These are phyloP conservation scores for Hyaloperonospora arabidopsidis DNA, from an alignment of 352 stramenopile genomes.

Conservation along the genomic window DNA sequence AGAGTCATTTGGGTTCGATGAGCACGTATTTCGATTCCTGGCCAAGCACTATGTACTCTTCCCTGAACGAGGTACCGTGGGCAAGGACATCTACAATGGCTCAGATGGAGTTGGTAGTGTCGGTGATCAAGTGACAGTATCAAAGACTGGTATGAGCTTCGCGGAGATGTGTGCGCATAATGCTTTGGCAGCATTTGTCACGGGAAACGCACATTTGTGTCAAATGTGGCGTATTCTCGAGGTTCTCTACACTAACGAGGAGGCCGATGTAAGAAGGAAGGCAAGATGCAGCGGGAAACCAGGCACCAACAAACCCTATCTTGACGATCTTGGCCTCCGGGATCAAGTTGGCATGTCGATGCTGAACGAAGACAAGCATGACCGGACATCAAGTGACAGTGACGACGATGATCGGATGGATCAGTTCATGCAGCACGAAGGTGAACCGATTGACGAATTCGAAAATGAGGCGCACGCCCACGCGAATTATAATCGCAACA, in stretches of 20 bases:
- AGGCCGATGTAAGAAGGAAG: slow-evolving; percentile 7
- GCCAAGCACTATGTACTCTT: slow-evolving; percentile 66
- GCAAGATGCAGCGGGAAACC: slow-evolving; percentile 7
- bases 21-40: slow-evolving; percentile 78
- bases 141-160: slow-evolving; percentile 34
- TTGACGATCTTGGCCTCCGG: slow-evolving; percentile 8
- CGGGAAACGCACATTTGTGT: slow-evolving; percentile 61
- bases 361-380: slow-evolving; percentile 11
- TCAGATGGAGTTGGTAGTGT: slow-evolving; percentile 11
- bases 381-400: slow-evolving; percentile 8
- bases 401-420: slow-evolving; percentile 14
- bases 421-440: slow-evolving; percentile 13
- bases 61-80: slow-evolving; percentile 8
- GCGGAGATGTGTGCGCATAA: slow-evolving; percentile 78
- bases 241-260: slow-evolving; percentile 54
- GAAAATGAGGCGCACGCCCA: slow-evolving; percentile 18
- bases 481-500: slow-evolving; percentile 20
- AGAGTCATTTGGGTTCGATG: slow-evolving; percentile 80
- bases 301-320: slow-evolving; percentile 6
- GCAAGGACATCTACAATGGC: slow-evolving; percentile 2
- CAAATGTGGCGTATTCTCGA: slow-evolving; percentile 85
- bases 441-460: slow-evolving; percentile 13
- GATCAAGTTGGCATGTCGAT: slow-evolving; percentile 22
- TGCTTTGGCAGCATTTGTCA: slow-evolving; percentile 65
- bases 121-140: neutral